These are phyloP conservation scores for Skeletonema potamos DNA, from an alignment of 108 stramenopile species.

Conservation along the genomic window DNA sequence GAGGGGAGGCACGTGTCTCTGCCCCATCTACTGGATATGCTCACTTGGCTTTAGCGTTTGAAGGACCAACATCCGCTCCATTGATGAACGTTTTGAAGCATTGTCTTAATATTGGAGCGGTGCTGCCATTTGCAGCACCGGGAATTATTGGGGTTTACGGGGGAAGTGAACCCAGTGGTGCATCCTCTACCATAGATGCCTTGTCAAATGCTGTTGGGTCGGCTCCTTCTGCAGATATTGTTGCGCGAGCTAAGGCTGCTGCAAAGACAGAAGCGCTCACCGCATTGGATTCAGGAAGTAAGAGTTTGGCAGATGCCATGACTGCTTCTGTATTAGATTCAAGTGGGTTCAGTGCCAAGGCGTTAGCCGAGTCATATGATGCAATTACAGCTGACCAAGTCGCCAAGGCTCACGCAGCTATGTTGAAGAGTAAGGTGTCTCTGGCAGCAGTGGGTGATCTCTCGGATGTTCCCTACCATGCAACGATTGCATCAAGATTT, in stretches of 20 bases:
- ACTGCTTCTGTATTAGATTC: constrained; percentile 75
- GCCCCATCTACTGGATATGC: constrained; percentile 75
- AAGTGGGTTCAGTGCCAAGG: constrained; percentile 59
- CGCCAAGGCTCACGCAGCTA: constrained; percentile 52
- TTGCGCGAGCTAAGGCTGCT: constrained; percentile 68
- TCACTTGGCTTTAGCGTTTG: constrained; percentile 83
- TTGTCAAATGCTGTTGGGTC: constrained; percentile 55
- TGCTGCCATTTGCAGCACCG: constrained; percentile 53
- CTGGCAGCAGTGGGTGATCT: constrained; percentile 88
- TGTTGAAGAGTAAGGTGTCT: constrained; percentile 70
- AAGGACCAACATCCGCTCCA: constrained; percentile 49
- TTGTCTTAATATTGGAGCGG: constrained; percentile 51
- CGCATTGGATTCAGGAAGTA: constrained; percentile 73
- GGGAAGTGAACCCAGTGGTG: constrained; percentile 52
- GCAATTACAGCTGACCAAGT: constrained; percentile 62
- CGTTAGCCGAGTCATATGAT: constrained; percentile 68
- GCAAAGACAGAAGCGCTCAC: constrained; percentile 80
- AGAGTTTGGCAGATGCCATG: constrained; percentile 76
- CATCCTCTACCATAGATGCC: constrained; percentile 54
- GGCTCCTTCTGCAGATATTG: constrained; percentile 48
- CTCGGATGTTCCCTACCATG: constrained; percentile 72
- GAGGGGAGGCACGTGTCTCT: constrained; percentile 77
- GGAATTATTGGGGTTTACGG: constrained; percentile 83
- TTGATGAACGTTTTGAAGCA: constrained; percentile 74
- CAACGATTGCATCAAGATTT: constrained; percentile 64